Evolutionary conservation across 2,329 filamentous ascomycete species (phyloP).

Genomic region (Claviceps sp.): DNA sequence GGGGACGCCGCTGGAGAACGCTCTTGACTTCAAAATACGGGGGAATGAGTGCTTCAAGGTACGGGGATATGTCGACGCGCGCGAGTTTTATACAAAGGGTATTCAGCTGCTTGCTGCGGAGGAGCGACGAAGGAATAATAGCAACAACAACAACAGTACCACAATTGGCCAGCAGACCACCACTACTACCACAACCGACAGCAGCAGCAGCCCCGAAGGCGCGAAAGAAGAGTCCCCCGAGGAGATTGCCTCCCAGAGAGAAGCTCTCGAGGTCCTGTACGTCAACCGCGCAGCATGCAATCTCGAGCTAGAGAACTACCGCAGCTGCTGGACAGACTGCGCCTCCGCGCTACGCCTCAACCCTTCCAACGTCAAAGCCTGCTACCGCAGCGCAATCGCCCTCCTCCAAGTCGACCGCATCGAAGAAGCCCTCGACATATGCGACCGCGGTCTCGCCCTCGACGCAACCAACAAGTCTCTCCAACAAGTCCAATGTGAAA

Average conservation of each 20-base stretch:
- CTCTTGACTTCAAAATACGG: conserved; percentile 72
- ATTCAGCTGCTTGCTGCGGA: conserved; percentile 56
- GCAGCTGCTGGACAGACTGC: conserved; percentile 75
- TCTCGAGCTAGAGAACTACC: conserved; percentile 77
- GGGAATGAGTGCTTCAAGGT: conserved; percentile 78
- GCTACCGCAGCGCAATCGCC: conserved; percentile 71
- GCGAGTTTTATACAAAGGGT: conserved; percentile 87
- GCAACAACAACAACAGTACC: conserved; percentile 10
- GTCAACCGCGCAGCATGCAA: conserved; percentile 86
- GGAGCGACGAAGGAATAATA: conserved; percentile 37
- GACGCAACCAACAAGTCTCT: conserved; percentile 59
- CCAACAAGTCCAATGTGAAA: conserved; percentile 45
- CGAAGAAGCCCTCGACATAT: conserved; percentile 68
- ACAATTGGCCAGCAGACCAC: too few species aligned
- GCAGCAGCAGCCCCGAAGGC: conserved; percentile 15
- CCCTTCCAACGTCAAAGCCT: conserved; percentile 72
- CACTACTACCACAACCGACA: conserved; percentile 7
- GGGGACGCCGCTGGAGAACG: conserved; percentile 74
- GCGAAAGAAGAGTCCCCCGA: conserved; percentile 31
- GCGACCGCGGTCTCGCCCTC: conserved; percentile 56
- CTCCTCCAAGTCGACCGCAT: conserved; percentile 68
- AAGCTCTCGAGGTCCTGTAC: conserved; percentile 62
- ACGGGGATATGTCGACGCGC: conserved; percentile 66
- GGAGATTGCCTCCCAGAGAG: conserved; percentile 44
- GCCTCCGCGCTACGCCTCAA: conserved; percentile 68